Evolutionary conservation across 345 rosid species (phyloP).

Genomic region (Eucalyptus fibrosa): DNA sequence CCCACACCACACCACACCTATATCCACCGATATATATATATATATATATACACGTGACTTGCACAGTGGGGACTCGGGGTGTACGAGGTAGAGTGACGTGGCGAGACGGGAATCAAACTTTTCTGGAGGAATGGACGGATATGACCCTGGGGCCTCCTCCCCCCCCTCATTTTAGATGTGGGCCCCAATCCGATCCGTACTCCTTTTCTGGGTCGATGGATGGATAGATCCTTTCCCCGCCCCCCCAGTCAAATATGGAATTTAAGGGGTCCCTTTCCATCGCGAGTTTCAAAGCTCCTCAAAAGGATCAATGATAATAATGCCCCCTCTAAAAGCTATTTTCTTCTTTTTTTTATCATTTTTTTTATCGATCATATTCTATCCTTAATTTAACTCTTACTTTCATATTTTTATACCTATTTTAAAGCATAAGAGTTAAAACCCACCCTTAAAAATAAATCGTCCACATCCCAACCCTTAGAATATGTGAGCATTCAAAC

Average conservation of each 20-base stretch:
- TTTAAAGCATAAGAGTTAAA: accelerated
- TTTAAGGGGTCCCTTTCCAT: background rate
- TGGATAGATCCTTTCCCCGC: background rate
- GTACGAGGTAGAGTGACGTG: background rate
- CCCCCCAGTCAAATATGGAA: background rate
- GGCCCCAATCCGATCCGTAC: background rate
- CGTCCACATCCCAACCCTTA: accelerated
- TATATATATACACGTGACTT: background rate
- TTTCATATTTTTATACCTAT: accelerated
- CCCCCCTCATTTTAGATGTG: background rate
- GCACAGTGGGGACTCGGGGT: background rate
- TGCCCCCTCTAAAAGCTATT: too few relatives aligned
- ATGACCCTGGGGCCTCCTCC: background rate
- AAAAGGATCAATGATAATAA: background rate
- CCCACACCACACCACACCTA: background rate
- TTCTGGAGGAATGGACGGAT: background rate
- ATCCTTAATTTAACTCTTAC: accelerated
- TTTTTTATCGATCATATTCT: accelerated
- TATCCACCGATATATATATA: too few relatives aligned
- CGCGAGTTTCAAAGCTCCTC: background rate
- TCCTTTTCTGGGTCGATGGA: background rate
- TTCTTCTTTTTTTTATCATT: accelerated
- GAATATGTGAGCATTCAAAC: accelerated
- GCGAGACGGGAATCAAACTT: background rate
- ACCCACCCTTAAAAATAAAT: accelerated